Base-by-base conservation (phyloP, 768 basidiomycete genomes). In the Cyclocybe aegerita region DNA sequence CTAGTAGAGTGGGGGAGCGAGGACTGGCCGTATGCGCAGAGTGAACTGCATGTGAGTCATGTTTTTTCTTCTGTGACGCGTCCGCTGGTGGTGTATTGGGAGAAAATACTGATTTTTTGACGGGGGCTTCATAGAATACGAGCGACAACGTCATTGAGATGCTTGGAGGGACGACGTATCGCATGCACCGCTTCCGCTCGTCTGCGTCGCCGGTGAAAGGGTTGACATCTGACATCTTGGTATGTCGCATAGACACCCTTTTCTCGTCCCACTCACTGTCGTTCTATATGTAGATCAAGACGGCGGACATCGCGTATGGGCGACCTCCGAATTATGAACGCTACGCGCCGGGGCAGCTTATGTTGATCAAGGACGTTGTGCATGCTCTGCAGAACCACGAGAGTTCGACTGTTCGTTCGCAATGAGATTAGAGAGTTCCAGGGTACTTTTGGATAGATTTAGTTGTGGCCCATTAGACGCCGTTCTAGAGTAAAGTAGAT, bases 111-210 rank as follows among this genome's bases (percentile, higher is more conserved):
- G n/a, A n/a, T n/a, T n/a, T n/a, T n/a, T n/a, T n/a, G n/a, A n/a
- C n/a, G n/a, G n/a, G n/a, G n/a, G n/a, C n/a, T n/a, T n/a, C n/a
- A n/a, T 54, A 90, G 88, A 81, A 76, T 60, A 76, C 74, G 4
- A 78, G 73, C 2, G 89, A 90, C 60, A 64, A 74, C 7, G 52
- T 65, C 33, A 64, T 80, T 1, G 61, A 72, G 1, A 75, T 79
- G 67, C 65, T 85, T 7, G 76, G 73, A 32, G 70, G 76, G 34
- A 72, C 75, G 7, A 56, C 69, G 0, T 94, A 93, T 58, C 81
- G 93, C 12, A 85, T 91, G 82, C 90, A 95, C 62, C 84, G 93
- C 7, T 86, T 96, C 59, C 79, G 90, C 33, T 85, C 86, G 2
- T 75, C 75, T 0, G 86, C 86, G 0, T 92, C 91, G 12, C 84